A percentile compares a stretch with the other conserved stretches of the same genome.
phyloP scores from a whole-genome alignment of 305 asterid genomes.

The Fraxinus dipetala region DNA sequence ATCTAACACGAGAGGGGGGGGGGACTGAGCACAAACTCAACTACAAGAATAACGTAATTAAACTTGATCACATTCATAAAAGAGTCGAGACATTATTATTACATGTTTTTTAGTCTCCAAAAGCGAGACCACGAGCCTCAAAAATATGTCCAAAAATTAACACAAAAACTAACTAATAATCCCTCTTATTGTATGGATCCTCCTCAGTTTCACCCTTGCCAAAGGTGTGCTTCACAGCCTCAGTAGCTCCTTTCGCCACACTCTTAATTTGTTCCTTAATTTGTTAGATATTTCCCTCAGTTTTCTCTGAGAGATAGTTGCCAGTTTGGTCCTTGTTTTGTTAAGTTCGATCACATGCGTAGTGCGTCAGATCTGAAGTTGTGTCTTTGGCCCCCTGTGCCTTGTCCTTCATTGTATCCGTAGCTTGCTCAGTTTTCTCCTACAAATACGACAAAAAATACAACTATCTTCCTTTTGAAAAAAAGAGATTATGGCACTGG shows the following conservation, averaged over 20 bases:
- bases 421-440: neutral
- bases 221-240: neutral
- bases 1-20: neutral
- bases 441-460: neutral
- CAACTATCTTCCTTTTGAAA: too few relatives aligned
- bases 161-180: neutral
- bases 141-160: neutral
- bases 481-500: too few relatives aligned
- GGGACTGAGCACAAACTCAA: neutral
- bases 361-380: neutral
- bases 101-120: neutral
- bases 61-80: neutral
- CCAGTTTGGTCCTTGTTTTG: neutral
- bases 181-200: neutral
- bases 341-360: neutral
- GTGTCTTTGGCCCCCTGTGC: neutral
- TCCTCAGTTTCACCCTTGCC: neutral
- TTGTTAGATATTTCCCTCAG: neutral
- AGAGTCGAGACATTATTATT: neutral
- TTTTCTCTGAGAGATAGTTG: neutral
- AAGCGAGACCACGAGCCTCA: neutral
- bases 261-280: constrained; percentile 8
- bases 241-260: constrained; percentile 23
- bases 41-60: too few relatives aligned
- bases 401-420: neutral